Conservation (phyloP, 768 basidiomycete genomes). For the Mycena albidolilacea region DNA sequence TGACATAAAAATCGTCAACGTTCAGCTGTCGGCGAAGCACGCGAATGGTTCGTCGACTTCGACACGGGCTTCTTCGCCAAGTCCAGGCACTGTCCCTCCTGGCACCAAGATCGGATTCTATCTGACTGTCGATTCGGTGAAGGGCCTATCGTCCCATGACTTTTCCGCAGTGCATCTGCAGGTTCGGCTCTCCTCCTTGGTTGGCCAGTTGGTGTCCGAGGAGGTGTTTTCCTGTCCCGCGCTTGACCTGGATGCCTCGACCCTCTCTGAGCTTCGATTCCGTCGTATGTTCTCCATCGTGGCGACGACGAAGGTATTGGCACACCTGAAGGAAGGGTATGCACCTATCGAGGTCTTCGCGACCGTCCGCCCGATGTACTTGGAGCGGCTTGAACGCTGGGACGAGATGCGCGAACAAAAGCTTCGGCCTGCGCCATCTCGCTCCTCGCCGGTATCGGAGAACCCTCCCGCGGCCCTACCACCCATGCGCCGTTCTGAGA, state of each 20-base stretch:
- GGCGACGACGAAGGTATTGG: constrained; percentile 79
- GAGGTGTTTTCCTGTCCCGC: constrained; percentile 86
- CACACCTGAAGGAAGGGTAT: constrained; percentile 81
- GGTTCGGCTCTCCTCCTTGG: constrained; percentile 88
- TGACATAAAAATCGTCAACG: constrained; percentile 85
- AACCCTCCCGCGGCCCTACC: constrained; percentile 61
- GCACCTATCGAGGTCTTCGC: constrained; percentile 95
- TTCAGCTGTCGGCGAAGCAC: constrained; percentile 73
- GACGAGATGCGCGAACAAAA: constrained; percentile 92
- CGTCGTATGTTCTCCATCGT: constrained; percentile 86
- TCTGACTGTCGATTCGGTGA: constrained; percentile 88
- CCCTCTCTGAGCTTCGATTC: constrained; percentile 87
- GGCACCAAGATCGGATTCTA: constrained; percentile 90
- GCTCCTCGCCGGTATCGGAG: constrained; percentile 55
- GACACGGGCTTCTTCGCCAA: constrained; percentile 84
- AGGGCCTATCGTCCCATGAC: constrained; percentile 91
- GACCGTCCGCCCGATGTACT: constrained; percentile 82
- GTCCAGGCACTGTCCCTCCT: constrained; percentile 73
- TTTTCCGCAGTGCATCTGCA: constrained; percentile 91
- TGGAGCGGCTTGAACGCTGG: constrained; percentile 93
- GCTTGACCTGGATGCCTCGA: constrained; percentile 79
- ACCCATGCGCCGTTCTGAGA: constrained; percentile 94
- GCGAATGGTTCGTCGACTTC: constrained; percentile 73
- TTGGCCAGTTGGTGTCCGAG: constrained; percentile 81
- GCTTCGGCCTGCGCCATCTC: constrained; percentile 56